These are phyloP conservation scores for Mortierella polycephala DNA, from an alignment of 371 early-diverging fungal genomes.

Conservation along the genomic window DNA sequence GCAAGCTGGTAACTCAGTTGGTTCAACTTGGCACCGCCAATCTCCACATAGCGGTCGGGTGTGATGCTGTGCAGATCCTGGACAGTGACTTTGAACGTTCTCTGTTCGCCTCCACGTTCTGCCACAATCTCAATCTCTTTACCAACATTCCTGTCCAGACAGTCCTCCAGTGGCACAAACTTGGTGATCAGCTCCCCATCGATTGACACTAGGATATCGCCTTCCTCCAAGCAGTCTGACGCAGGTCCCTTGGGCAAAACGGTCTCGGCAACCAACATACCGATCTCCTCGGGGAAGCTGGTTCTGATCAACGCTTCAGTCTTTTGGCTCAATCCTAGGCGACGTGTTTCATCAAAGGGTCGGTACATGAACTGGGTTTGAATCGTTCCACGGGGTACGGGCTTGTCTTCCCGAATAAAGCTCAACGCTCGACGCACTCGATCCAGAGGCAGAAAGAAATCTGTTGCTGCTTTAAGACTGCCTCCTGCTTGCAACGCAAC, in stretches of 20 bases:
- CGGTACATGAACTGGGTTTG: slow-evolving; percentile 85
- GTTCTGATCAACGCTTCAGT: slow-evolving; percentile 81
- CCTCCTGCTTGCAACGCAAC: slow-evolving; percentile 91
- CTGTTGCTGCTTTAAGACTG: slow-evolving; percentile 83
- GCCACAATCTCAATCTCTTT: slow-evolving; percentile 69
- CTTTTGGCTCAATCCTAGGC: slow-evolving; percentile 72
- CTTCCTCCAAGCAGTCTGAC: slow-evolving; percentile 76
- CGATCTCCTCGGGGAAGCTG: slow-evolving; percentile 81
- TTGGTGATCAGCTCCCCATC: slow-evolving; percentile 83
- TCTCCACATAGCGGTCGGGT: slow-evolving; percentile 78
- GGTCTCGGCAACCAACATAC: slow-evolving; percentile 86
- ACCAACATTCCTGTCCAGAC: slow-evolving; percentile 81
- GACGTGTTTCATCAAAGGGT: slow-evolving; percentile 80
- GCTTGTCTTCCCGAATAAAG: slow-evolving; percentile 71
- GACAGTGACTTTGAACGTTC: slow-evolving; percentile 68
- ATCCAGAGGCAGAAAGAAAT: slow-evolving; percentile 92
- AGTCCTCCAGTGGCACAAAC: slow-evolving; percentile 86
- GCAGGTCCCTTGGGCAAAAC: slow-evolving; percentile 91
- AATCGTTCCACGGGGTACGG: slow-evolving; percentile 90
- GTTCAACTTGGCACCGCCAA: slow-evolving; percentile 89
- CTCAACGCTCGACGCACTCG: slow-evolving; percentile 85
- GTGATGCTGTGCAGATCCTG: slow-evolving; percentile 79
- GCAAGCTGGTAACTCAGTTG: slow-evolving; percentile 91
- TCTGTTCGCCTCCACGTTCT: slow-evolving; percentile 80
- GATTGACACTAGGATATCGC: slow-evolving; percentile 87